phyloP scores from a whole-genome alignment of 305 asterid genomes.

The Caryopteris hybrid region DNA sequence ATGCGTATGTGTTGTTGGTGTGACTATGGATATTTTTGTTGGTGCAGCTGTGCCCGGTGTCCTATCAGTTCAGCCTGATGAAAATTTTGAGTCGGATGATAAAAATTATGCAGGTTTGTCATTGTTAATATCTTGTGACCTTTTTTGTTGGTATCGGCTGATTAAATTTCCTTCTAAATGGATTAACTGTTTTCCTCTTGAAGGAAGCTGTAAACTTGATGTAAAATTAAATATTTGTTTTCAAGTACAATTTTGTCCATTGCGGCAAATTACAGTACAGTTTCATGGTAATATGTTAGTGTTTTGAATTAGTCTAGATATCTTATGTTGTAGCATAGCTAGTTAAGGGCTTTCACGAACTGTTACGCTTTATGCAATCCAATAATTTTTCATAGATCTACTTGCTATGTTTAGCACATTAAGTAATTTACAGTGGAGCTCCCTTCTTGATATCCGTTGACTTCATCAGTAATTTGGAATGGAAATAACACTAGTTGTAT shows the following conservation, averaged over 20 bases:
- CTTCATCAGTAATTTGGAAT: not conserved
- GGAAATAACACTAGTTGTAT: conserved; percentile 8
- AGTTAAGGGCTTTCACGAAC: not conserved
- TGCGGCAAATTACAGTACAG: not conserved
- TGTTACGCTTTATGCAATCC: not conserved
- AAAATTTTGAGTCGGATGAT: conserved; percentile 49
- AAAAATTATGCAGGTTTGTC: conserved; percentile 74
- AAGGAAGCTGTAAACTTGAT: not conserved
- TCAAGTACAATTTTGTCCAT: not conserved
- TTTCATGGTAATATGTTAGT: not conserved
- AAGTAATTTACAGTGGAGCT: not conserved
- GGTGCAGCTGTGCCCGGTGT: conserved; percentile 72
- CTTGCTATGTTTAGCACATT: not conserved
- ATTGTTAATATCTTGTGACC: not conserved
- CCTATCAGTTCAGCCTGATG: conserved; percentile 62
- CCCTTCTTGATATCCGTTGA: conserved; percentile 5
- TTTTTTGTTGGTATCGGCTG: not conserved
- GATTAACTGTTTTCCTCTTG: not conserved
- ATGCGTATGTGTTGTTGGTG: not conserved
- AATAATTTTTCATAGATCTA: not conserved
- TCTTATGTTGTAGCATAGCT: too few relatives aligned
- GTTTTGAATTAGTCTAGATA: not conserved
- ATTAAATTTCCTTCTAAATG: not conserved
- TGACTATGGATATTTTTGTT: conserved; percentile 6
- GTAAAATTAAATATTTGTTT: not conserved